These are phyloP conservation scores for Suhomyces ambrosiae DNA, from an alignment of 1,139 yeast species.

Conservation along the genomic window DNA sequence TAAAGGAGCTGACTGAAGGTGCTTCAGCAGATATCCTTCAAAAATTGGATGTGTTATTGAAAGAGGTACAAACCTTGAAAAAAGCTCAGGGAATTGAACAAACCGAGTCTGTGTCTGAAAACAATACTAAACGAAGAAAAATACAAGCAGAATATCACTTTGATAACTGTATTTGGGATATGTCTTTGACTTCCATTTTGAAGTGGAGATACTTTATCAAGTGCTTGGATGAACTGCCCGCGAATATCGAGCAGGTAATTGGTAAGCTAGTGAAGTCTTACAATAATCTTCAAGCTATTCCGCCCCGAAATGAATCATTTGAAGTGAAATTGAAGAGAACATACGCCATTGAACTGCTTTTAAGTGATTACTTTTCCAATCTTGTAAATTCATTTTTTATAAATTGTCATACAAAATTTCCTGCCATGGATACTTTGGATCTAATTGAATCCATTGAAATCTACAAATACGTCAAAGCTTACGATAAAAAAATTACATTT, in stretches of 20 bases:
- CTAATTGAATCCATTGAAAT: constrained; percentile 36
- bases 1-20: constrained; percentile 28
- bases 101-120: background rate
- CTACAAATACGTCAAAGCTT: constrained; percentile 25
- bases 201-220: constrained; percentile 36
- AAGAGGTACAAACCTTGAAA: constrained; percentile 24
- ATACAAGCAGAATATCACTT: constrained; percentile 11
- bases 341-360: constrained; percentile 24
- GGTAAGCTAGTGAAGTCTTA: constrained; percentile 22
- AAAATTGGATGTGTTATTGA: constrained; percentile 35
- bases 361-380: constrained; percentile 23
- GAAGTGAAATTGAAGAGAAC: constrained; percentile 21
- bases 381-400: constrained; percentile 37
- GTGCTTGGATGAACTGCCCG: constrained; percentile 20
- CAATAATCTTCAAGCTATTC: constrained; percentile 14
- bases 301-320: constrained; percentile 13
- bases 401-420: constrained; percentile 40
- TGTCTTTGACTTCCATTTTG: constrained; percentile 39
- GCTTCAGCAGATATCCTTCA: constrained; percentile 28
- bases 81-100: constrained; percentile 10
- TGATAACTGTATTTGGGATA: constrained; percentile 40
- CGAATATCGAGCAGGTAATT: constrained; percentile 18
- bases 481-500: constrained; percentile 27
- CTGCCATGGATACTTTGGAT: constrained; percentile 34
- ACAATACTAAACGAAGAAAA: background rate